Evolutionary conservation across 768 basidiomycete species (phyloP).

Genomic region (Megacollybia marginata): DNA sequence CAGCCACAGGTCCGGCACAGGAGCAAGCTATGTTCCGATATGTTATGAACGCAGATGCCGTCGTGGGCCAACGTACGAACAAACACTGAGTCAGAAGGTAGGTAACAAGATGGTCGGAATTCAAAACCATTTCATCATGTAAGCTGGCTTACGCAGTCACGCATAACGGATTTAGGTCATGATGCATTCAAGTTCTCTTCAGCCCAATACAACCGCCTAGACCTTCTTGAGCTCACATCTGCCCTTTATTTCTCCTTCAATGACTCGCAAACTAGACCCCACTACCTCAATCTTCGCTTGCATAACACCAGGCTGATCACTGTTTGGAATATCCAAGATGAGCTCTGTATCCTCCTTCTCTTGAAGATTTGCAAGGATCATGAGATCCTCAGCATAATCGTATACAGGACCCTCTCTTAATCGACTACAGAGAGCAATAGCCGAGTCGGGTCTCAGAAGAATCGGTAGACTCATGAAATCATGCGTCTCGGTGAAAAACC

Average conservation of each 20-base stretch:
- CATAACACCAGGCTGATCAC: conserved; percentile 9
- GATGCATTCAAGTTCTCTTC: too few species aligned
- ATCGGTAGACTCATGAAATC: conserved; percentile 22
- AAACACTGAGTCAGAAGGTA: too few species aligned
- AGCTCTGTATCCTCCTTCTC: conserved; percentile 5
- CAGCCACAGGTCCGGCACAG: too few species aligned
- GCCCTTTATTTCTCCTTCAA: conserved; percentile 10
- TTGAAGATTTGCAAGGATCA: conserved; percentile 11
- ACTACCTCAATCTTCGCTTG: conserved; percentile 9
- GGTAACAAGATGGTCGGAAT: too few species aligned
- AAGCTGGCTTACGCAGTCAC: too few species aligned
- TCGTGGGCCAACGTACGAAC: too few species aligned
- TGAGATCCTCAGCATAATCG: conserved; percentile 15
- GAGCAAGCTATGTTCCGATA: too few species aligned
- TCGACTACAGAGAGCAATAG: conserved; percentile 10
- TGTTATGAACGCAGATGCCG: too few species aligned
- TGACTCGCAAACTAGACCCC: conserved; percentile 5
- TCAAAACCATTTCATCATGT: too few species aligned
- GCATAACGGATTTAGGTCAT: too few species aligned
- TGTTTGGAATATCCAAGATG: conserved; percentile 11
- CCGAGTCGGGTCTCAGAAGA: conserved; percentile 20
- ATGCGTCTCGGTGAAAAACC: conserved; percentile 19
- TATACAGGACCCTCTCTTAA: conserved; percentile 12
- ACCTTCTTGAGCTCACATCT: conserved; percentile 10
- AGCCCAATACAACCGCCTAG: not conserved